phyloP scores from a whole-genome alignment of 2,329 filamentous ascomycete species.

The Dactylellina drechsleri region DNA sequence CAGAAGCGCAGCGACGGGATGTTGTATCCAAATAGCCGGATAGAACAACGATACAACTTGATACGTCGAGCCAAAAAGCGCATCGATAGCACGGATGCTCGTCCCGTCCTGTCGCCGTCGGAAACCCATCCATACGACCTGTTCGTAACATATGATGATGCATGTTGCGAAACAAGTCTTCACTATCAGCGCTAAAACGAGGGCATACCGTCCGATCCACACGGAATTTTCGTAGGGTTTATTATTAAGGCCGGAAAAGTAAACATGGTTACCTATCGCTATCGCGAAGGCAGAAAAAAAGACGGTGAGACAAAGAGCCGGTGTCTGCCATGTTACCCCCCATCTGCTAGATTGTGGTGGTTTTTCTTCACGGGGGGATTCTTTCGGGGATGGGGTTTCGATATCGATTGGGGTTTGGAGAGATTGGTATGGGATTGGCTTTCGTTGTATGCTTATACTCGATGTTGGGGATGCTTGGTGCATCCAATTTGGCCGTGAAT shows the following conservation, averaged over 20 bases:
- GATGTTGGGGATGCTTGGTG: slow-evolving; percentile 9
- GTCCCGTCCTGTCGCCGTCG: slow-evolving; percentile 20
- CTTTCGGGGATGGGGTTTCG: slow-evolving; percentile 8
- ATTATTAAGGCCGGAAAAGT: slow-evolving; percentile 35
- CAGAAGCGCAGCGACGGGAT: slow-evolving; percentile 39
- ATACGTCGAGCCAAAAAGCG: slow-evolving; percentile 46
- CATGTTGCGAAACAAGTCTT: slow-evolving; percentile 50
- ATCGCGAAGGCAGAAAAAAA: slow-evolving; percentile 32
- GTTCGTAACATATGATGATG: slow-evolving; percentile 45
- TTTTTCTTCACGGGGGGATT: background rate
- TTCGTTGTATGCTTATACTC: slow-evolving; percentile 25
- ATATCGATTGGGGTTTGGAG: slow-evolving; percentile 3
- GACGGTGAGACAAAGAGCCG: slow-evolving; percentile 18
- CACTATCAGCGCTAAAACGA: slow-evolving; percentile 37
- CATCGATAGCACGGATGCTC: slow-evolving; percentile 50
- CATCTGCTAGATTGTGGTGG: slow-evolving; percentile 32
- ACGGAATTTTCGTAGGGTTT: slow-evolving; percentile 43
- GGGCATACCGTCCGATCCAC: slow-evolving; percentile 45
- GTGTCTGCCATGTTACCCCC: slow-evolving; percentile 45
- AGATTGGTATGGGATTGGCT: slow-evolving; percentile 35
- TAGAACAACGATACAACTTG: slow-evolving; percentile 47
- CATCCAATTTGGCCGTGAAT: slow-evolving; percentile 26
- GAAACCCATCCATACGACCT: slow-evolving; percentile 50
- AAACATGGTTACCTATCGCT: slow-evolving; percentile 48
- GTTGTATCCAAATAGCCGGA: slow-evolving; percentile 39